These are phyloP conservation scores for Cordyceps militaris DNA, from an alignment of 2,329 filamentous ascomycete species.

Conservation along the genomic window DNA sequence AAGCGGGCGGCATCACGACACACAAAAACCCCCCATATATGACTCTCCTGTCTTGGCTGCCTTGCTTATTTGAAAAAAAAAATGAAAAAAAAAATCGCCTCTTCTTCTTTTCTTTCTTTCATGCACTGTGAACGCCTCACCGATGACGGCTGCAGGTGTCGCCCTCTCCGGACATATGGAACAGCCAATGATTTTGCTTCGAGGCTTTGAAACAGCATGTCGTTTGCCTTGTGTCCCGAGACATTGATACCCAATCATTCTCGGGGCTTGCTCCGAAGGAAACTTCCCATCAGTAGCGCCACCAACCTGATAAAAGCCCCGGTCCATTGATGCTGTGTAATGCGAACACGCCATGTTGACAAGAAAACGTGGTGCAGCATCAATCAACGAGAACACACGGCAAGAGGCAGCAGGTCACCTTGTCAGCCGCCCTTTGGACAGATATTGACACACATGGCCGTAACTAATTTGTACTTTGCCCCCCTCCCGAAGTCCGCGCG, in stretches of 20 bases:
- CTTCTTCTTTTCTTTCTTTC: neutral
- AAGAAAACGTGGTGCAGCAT: too few relatives aligned
- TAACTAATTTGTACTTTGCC: neutral
- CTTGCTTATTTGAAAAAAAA: too few relatives aligned
- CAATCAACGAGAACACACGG: too few relatives aligned
- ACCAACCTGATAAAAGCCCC: too few relatives aligned
- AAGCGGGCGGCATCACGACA: too few relatives aligned
- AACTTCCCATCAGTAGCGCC: neutral
- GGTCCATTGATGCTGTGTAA: neutral
- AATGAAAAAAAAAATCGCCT: too few relatives aligned
- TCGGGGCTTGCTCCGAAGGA: neutral
- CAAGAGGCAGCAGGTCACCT: neutral
- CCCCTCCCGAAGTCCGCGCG: neutral
- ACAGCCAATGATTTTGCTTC: neutral
- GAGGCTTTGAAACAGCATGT: neutral
- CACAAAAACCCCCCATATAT: neutral
- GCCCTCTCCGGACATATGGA: neutral
- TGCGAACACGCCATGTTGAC: neutral
- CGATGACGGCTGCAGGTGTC: slow-evolving; percentile 3
- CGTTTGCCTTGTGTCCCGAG: neutral
- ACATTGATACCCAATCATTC: neutral
- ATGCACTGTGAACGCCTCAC: neutral
- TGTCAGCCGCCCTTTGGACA: neutral
- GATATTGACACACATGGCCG: too few relatives aligned
- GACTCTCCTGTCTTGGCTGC: neutral